phyloP scores from a whole-genome alignment of 768 basidiomycete species.

The Cystobasidium tubakii region DNA sequence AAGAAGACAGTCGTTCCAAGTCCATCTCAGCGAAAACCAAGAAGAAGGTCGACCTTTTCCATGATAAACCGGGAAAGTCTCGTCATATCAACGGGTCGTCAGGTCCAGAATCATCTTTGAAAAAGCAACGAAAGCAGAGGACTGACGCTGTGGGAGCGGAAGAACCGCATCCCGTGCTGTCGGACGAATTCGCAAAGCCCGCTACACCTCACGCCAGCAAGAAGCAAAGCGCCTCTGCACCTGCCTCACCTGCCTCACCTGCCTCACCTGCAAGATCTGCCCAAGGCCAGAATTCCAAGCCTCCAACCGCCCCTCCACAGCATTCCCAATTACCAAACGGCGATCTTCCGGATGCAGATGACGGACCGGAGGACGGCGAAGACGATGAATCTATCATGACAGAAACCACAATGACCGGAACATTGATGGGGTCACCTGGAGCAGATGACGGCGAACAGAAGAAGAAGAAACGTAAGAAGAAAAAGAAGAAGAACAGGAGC shows the following conservation, averaged over 20 bases:
- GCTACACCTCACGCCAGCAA: not conserved
- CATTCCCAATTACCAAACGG: not conserved
- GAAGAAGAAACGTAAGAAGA: slow-evolving; percentile 16
- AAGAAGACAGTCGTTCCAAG: slow-evolving; percentile 21
- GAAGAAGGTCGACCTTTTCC: slow-evolving; percentile 20
- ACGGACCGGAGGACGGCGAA: not conserved
- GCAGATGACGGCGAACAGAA: not conserved
- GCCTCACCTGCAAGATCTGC: not conserved
- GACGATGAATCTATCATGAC: slow-evolving; percentile 13
- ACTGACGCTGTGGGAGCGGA: not conserved
- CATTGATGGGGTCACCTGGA: not conserved
- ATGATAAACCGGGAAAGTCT: not conserved
- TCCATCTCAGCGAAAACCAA: not conserved
- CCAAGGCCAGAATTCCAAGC: not conserved
- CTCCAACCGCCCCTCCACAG: not conserved
- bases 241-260: not conserved
- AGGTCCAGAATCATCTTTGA: not conserved
- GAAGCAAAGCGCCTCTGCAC: not conserved
- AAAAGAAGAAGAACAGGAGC: slow-evolving; percentile 21
- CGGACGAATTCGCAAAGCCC: not conserved
- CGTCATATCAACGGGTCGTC: not conserved
- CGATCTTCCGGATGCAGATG: not conserved
- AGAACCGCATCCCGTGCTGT: not conserved
- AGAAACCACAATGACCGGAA: slow-evolving; percentile 8
- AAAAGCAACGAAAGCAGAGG: slow-evolving; percentile 7